These are phyloP conservation scores for Basipetospora chlamydospora DNA, from an alignment of 2,329 filamentous ascomycete genomes.

Conservation along the genomic window DNA sequence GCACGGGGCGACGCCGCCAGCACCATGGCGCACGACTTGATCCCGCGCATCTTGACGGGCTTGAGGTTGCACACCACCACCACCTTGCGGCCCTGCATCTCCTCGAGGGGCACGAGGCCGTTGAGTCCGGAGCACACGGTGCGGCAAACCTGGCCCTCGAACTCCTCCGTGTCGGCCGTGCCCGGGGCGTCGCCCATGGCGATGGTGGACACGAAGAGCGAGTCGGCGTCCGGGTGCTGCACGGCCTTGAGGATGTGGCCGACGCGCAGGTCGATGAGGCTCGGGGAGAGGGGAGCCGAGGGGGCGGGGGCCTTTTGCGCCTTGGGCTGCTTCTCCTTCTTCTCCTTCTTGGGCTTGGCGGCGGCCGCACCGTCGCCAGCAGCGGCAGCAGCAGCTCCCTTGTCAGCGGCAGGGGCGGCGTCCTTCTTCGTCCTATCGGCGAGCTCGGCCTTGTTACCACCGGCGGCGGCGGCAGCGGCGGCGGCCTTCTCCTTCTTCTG, in stretches of 20 bases:
- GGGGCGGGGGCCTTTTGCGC: constrained; percentile 51
- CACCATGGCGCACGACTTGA: constrained; percentile 72
- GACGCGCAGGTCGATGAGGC: constrained; percentile 85
- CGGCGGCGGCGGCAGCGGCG: constrained; percentile 40
- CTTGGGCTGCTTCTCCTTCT: constrained; percentile 80
- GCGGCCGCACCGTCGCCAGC: constrained; percentile 27
- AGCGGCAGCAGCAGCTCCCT: too few relatives aligned
- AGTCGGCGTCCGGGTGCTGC: constrained; percentile 93
- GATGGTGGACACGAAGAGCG: constrained; percentile 87
- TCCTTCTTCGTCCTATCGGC: constrained; percentile 47
- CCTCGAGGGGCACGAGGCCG: constrained; percentile 77
- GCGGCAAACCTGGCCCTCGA: constrained; percentile 79
- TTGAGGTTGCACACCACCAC: constrained; percentile 96
- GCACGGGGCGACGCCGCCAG: constrained; percentile 79
- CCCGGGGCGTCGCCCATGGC: constrained; percentile 80
- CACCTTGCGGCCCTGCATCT: constrained; percentile 95
- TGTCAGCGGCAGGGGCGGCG: constrained; percentile 36
- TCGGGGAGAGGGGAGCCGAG: constrained; percentile 65
- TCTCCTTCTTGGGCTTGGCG: constrained; percentile 59
- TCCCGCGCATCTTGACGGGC: constrained; percentile 95
- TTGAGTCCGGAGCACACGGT: constrained; percentile 97
- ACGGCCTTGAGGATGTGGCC: constrained; percentile 94
- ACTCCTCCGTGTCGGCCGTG: constrained; percentile 71
- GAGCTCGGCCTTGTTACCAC: constrained; percentile 30
- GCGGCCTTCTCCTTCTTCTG: constrained; percentile 92